Percentiles rank a stretch among this genome's conserved stretches.
Conservation (phyloP, 495 filamentous ascomycete species). For the Monascus purpureus region DNA sequence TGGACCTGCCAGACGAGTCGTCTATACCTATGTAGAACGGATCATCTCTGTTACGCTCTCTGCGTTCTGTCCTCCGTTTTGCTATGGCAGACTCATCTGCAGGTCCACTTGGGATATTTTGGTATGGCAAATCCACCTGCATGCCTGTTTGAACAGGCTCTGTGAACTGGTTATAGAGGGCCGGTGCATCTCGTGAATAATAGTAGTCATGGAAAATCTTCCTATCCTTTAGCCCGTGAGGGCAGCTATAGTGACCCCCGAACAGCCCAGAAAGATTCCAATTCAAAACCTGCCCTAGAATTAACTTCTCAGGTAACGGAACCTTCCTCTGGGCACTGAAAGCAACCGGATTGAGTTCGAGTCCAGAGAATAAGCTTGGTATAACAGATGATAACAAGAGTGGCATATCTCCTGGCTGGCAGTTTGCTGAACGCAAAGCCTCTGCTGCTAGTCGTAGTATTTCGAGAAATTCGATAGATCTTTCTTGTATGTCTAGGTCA, state of each 20-base stretch:
- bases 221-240: slow-evolving; percentile 1
- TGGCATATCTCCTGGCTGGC: slow-evolving; percentile 49
- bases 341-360: slow-evolving; percentile 86
- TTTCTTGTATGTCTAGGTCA: slow-evolving; percentile 87
- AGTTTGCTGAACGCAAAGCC: slow-evolving; percentile 50
- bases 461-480: slow-evolving; percentile 83
- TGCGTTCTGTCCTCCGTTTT: slow-evolving; percentile 49
- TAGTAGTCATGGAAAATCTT: slow-evolving; percentile 54
- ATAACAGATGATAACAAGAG: slow-evolving; percentile 76
- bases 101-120: slow-evolving; percentile 41
- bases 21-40: slow-evolving; percentile 78
- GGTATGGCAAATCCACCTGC: slow-evolving; percentile 40
- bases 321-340: slow-evolving; percentile 74
- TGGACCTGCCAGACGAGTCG: slow-evolving; percentile 37
- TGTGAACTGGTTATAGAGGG: slow-evolving; percentile 18
- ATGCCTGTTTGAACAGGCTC: slow-evolving; percentile 6
- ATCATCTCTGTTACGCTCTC: slow-evolving; percentile 76
- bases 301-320: slow-evolving; percentile 56
- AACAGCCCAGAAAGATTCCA: slow-evolving; percentile 52
- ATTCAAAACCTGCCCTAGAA: slow-evolving; percentile 72
- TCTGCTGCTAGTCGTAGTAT: slow-evolving; percentile 74
- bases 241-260: slow-evolving; percentile 3
- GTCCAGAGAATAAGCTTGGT: slow-evolving; percentile 68
- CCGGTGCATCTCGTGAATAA: slow-evolving; percentile 28
- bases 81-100: slow-evolving; percentile 48